Evolutionary conservation across 1,284 basidiomycete species (phyloP).

Genomic region (Trichosporon sp.): DNA sequence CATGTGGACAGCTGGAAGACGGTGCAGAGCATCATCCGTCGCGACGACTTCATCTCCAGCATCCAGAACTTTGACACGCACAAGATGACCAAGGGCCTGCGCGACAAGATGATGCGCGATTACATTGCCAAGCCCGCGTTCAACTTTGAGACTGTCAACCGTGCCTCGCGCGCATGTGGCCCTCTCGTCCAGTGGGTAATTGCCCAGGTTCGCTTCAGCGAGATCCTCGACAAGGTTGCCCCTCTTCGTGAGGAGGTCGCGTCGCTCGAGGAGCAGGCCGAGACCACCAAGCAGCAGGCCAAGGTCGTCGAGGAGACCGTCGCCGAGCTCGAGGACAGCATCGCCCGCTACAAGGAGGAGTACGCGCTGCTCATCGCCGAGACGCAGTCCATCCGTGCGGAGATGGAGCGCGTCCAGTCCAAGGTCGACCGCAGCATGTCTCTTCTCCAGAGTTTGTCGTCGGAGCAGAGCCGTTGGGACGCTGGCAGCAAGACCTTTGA

Average conservation of each 20-base stretch:
- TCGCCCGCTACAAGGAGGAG: slow-evolving; percentile 92
- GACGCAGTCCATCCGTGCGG: slow-evolving; percentile 91
- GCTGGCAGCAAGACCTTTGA: slow-evolving; percentile 93
- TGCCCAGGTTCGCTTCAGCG: slow-evolving; percentile 94
- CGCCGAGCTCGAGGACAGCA: slow-evolving; percentile 85
- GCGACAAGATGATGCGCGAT: slow-evolving; percentile 89
- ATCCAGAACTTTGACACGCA: slow-evolving; percentile 97
- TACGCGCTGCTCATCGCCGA: slow-evolving; percentile 96
- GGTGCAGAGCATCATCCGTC: slow-evolving; percentile 92
- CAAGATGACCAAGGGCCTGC: slow-evolving; percentile 83
- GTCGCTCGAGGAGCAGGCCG: slow-evolving; percentile 84
- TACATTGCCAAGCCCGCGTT: slow-evolving; percentile 86
- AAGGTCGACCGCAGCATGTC: slow-evolving; percentile 98
- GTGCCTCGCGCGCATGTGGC: slow-evolving; percentile 94
- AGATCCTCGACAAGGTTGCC: slow-evolving; percentile 96
- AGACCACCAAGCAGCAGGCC: slow-evolving; percentile 89
- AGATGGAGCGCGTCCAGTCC: slow-evolving; percentile 96
- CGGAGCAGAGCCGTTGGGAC: slow-evolving; percentile 93
- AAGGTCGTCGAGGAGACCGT: slow-evolving; percentile 86
- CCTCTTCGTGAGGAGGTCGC: slow-evolving; percentile 94
- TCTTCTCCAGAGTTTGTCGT: slow-evolving; percentile 87
- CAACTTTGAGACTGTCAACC: slow-evolving; percentile 93
- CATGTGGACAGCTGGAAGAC: slow-evolving; percentile 91
- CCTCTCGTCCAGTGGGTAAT: slow-evolving; percentile 98
- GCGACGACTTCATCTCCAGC: slow-evolving; percentile 94